Conservation (phyloP, 106 monocot genomes). For the Chionographis japonica region DNA sequence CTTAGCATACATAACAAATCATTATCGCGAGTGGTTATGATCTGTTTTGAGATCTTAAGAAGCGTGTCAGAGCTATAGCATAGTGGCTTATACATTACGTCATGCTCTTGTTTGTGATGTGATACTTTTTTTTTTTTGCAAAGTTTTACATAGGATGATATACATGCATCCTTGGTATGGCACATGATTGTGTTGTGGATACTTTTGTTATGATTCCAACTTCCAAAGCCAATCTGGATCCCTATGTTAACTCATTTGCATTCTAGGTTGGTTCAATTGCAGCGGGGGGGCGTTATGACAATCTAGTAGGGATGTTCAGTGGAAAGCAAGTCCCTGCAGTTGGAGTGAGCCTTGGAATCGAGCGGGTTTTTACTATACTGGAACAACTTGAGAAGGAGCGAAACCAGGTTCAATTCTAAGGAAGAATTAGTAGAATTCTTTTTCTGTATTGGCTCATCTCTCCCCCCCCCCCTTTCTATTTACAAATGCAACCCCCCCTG, state of each 20-base stretch:
- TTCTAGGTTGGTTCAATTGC: slow-evolving; percentile 96
- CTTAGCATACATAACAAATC: too few relatives aligned
- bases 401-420: slow-evolving; percentile 43
- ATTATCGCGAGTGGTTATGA: too few relatives aligned
- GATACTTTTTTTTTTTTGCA: too few relatives aligned
- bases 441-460: too few relatives aligned
- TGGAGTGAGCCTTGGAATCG: slow-evolving; percentile 96
- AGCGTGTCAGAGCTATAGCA: too few relatives aligned
- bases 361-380: slow-evolving; percentile 92
- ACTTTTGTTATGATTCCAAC: neutral
- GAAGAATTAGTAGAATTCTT: too few relatives aligned
- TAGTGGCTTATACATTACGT: too few relatives aligned
- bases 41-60: too few relatives aligned
- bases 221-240: neutral
- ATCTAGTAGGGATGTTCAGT: slow-evolving; percentile 98
- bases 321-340: slow-evolving; percentile 95
- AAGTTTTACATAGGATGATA: too few relatives aligned
- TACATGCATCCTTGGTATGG: too few relatives aligned
- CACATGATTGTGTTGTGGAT: neutral
- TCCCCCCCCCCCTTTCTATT: too few relatives aligned
- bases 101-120: too few relatives aligned
- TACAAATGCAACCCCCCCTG: neutral
- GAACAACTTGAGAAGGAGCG: slow-evolving; percentile 57
- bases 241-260: neutral
- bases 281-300: slow-evolving; percentile 96